Conservation (phyloP, 768 basidiomycete species). For the Hortiboletus flavorubellus region DNA sequence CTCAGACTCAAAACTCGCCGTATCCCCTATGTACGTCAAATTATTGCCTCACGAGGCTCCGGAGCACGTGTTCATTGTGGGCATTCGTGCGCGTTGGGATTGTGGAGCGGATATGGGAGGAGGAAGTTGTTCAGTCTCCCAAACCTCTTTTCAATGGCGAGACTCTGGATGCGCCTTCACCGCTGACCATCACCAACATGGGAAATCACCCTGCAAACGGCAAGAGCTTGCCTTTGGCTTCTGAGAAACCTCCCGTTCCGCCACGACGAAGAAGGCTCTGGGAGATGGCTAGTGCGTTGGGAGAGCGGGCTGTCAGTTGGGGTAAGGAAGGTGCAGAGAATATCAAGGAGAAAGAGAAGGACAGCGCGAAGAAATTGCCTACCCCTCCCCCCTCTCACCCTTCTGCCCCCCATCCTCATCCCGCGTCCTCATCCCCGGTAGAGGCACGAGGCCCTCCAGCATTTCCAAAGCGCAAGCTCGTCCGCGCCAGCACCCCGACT, state of each 20-base stretch:
- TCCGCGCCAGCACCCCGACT: conserved; percentile 25
- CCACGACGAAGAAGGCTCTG: conserved; percentile 62
- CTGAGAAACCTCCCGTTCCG: conserved; percentile 58
- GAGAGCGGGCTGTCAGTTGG: conserved; percentile 60
- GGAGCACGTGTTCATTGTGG: conserved; percentile 89
- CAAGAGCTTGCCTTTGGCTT: neutral
- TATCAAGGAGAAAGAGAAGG: conserved; percentile 29
- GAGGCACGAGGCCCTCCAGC: conserved; percentile 39
- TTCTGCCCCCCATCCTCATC: conserved; percentile 20
- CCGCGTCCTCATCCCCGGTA: conserved; percentile 10
- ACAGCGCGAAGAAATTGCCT: conserved; percentile 12
- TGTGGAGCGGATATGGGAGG: conserved; percentile 87
- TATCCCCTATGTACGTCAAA: conserved; percentile 78
- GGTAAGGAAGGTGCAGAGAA: conserved; percentile 34
- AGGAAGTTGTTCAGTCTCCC: conserved; percentile 48
- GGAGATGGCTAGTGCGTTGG: conserved; percentile 63
- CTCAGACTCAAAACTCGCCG: conserved; percentile 24
- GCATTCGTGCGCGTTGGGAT: conserved; percentile 79
- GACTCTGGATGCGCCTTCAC: neutral
- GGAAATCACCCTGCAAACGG: conserved; percentile 2
- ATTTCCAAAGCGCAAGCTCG: conserved; percentile 47
- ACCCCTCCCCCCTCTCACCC: conserved; percentile 27
- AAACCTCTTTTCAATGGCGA: conserved; percentile 18
- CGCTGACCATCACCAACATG: neutral
- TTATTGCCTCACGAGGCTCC: conserved; percentile 83